These are phyloP conservation scores for Debaryomycetaceae sp. DNA, from an alignment of 1,139 yeast genomes.

Conservation along the genomic window DNA sequence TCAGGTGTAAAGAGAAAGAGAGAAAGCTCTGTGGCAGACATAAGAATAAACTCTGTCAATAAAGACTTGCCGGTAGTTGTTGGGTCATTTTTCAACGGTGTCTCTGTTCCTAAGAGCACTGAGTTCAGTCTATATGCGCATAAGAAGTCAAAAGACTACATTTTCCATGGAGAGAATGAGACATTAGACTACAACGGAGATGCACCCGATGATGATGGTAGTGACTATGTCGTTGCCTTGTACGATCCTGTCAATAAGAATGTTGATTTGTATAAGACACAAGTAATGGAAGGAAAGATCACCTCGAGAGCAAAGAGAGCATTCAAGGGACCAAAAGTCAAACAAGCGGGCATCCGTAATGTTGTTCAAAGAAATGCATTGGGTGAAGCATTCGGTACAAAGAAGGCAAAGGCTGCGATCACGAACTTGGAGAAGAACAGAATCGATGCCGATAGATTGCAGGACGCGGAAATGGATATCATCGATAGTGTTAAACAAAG, in stretches of 20 bases:
- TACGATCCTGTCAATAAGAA: slow-evolving; percentile 60
- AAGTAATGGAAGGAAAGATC: slow-evolving; percentile 54
- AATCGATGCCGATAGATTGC: slow-evolving; percentile 79
- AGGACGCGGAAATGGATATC: slow-evolving; percentile 72
- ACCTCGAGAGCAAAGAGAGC: slow-evolving; percentile 51
- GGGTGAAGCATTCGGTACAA: slow-evolving; percentile 97
- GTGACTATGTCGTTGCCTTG: slow-evolving; percentile 60
- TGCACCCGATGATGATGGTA: slow-evolving; percentile 37
- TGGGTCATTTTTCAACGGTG: slow-evolving; percentile 72
- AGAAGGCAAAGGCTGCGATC: slow-evolving; percentile 90
- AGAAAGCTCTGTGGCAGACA: slow-evolving; percentile 24
- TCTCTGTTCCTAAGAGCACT: slow-evolving; percentile 56
- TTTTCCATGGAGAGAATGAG: slow-evolving; percentile 77
- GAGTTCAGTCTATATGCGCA: slow-evolving; percentile 62
- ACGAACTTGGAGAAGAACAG: slow-evolving; percentile 75
- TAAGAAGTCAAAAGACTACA: slow-evolving; percentile 40
- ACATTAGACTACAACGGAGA: slow-evolving; percentile 71
- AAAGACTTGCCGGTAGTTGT: slow-evolving; percentile 39
- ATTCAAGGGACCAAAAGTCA: slow-evolving; percentile 59
- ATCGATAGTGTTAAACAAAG: slow-evolving; percentile 72
- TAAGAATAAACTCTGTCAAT: slow-evolving; percentile 25
- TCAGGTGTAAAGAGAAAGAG: slow-evolving; percentile 21
- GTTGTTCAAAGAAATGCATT: slow-evolving; percentile 69
- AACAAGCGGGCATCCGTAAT: slow-evolving; percentile 51
- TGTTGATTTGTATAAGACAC: slow-evolving; percentile 61